phyloP scores from a whole-genome alignment of 305 asterid species.

The Galium porrigens region DNA sequence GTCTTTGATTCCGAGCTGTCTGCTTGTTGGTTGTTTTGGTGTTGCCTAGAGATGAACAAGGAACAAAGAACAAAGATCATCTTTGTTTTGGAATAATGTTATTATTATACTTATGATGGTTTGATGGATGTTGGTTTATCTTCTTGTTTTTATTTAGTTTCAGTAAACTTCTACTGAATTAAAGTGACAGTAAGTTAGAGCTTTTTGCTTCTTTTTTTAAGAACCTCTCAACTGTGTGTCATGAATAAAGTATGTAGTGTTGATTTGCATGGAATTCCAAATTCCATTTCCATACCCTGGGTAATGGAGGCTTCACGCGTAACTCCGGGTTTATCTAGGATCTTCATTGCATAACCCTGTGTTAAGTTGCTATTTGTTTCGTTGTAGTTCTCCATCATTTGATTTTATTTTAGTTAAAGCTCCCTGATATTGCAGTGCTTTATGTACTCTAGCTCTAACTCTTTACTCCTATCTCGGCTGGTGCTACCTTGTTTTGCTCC shows the following conservation, averaged over 20 bases:
- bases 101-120: background rate
- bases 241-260: background rate
- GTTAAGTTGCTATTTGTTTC: background rate
- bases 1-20: background rate
- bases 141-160: background rate
- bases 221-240: background rate
- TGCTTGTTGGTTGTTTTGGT: conserved; percentile 5
- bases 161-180: background rate
- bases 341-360: background rate
- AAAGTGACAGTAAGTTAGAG: background rate
- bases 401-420: background rate
- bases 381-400: background rate
- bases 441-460: background rate
- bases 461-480: background rate
- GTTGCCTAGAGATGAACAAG: background rate
- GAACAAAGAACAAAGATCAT: conserved; percentile 1
- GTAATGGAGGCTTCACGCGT: background rate
- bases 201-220: no score
- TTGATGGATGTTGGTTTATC: background rate
- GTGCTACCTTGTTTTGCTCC: background rate
- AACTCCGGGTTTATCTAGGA: background rate
- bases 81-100: conserved; percentile 3
- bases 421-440: background rate
- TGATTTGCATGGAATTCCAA: background rate
- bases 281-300: background rate